Evolutionary conservation across 345 rosid genomes (phyloP).

Genomic region (Rhizophora mangle): DNA sequence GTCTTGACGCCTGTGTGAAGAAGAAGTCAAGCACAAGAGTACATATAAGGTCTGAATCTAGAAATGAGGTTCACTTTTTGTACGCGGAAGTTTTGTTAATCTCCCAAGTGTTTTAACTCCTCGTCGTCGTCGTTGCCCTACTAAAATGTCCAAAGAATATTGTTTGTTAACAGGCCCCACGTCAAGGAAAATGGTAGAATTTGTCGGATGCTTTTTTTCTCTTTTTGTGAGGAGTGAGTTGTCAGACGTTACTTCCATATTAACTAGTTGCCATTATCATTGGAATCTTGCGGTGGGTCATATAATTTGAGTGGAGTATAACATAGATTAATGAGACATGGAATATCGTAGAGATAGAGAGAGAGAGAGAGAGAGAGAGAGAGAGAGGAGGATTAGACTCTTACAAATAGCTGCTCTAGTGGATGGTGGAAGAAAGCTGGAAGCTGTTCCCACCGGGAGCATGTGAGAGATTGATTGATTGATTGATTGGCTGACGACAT

Average conservation of each 20-base stretch:
- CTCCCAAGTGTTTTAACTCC: not conserved
- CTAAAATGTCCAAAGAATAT: not conserved
- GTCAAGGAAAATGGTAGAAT: constrained; percentile 3
- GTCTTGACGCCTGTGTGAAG: not conserved
- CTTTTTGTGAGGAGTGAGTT: too few species aligned
- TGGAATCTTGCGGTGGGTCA: constrained; percentile 18
- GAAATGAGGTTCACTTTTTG: not conserved
- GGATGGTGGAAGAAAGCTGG: constrained; percentile 44
- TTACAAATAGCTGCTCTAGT: constrained; percentile 3
- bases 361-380: not conserved
- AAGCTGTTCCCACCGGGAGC: constrained; percentile 14
- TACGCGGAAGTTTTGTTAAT: not conserved
- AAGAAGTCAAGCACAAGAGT: too few species aligned
- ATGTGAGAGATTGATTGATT: constrained; percentile 1
- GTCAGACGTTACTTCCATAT: not conserved
- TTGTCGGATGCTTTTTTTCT: not conserved
- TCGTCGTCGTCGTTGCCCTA: not conserved
- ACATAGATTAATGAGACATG: constrained; percentile 23
- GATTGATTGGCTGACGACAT: constrained; percentile 21
- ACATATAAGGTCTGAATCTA: too few species aligned
- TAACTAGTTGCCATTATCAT: not conserved
- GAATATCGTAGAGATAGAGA: not conserved
- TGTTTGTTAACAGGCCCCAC: not conserved
- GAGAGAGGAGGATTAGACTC: constrained; percentile 18
- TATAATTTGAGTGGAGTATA: not conserved